Evolutionary conservation across 208 protist genomes (phyloP), one percentile per base, ranked within the genome.

Genomic region (Spongospora subterranea): DNA sequence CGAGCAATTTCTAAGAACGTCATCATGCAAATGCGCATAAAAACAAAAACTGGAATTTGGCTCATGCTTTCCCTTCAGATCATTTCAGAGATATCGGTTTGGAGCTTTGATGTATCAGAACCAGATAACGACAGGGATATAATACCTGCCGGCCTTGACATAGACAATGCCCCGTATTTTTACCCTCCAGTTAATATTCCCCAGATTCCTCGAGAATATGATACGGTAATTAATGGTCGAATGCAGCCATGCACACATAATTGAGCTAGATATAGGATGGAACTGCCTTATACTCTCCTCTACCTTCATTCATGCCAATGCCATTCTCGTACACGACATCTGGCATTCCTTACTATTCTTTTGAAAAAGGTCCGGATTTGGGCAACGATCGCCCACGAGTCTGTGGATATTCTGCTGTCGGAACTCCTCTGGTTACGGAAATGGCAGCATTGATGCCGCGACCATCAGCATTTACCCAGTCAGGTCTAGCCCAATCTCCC

Each of bases 131-230:
- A 6, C 71, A 82, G n/a, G n/a, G 13, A 6, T 35, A 35, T 82
- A 6, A 82, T 35, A 6, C 71, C 71, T 13, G 71, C 71, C 6
- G 71, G 71, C 71, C 11, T 82, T 35, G 35, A 43, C 13, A 82
- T 40, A 20, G 71, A 82, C 17, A 13, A 13, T 6, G 35, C 11
- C 17, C 71, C 40, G n/a, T 43, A 40, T n/a, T 82, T 82, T 43
- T 82, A 82, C 35, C 71, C 71, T 35, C 71, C 71, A 45, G 71
- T 82, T 6, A 82, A 35, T n/a, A 43, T 82, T 45, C 71, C 71
- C 6, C 71, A 35, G 35, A 82, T 82, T 35, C 71, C 71, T 35
- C 17, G 6, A 6, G 71, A 35, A n/a, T 82, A 82, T 82, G 35
- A 35, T 35, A 43, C 6, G 35, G 71, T 43, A 60, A 60, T 29